A percentile compares a stretch with the other conserved stretches of the same genome.
These are phyloP conservation scores for Chimonanthus salicifolius DNA, from an alignment of 164 flowering plant genomes.

Conservation along the genomic window DNA sequence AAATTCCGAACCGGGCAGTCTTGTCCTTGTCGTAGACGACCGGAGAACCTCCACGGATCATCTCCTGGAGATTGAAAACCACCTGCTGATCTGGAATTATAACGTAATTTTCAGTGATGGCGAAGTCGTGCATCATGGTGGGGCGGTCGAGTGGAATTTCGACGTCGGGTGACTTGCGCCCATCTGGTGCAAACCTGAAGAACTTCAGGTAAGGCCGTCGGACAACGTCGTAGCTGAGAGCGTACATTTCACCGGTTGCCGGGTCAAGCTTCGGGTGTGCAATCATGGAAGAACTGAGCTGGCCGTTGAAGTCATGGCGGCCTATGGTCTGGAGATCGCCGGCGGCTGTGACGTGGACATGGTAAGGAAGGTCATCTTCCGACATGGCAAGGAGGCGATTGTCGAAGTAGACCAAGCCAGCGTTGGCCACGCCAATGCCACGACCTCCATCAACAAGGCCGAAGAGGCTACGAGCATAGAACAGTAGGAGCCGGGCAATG, in stretches of 20 bases:
- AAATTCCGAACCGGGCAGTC: slow-evolving; percentile 63
- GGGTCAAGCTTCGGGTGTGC: slow-evolving; percentile 98
- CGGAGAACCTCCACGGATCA: slow-evolving; percentile 82
- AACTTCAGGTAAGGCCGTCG: slow-evolving; percentile 77
- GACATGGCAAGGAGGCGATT: slow-evolving; percentile 79
- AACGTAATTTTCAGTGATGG: slow-evolving; percentile 71
- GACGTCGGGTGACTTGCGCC: slow-evolving; percentile 65
- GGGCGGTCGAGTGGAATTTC: slow-evolving; percentile 60
- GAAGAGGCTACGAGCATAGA: slow-evolving; percentile 55
- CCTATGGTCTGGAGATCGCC: slow-evolving; percentile 75
- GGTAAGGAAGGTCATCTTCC: slow-evolving; percentile 58
- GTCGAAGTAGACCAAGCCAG: slow-evolving; percentile 84
- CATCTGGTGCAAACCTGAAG: slow-evolving; percentile 56
- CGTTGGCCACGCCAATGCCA: slow-evolving; percentile 90
- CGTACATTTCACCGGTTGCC: slow-evolving; percentile 55
- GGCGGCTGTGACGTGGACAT: slow-evolving; percentile 42
- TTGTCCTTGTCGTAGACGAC: slow-evolving; percentile 71
- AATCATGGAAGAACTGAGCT: slow-evolving; percentile 68
- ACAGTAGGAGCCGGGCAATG: slow-evolving; percentile 64
- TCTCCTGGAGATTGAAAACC: slow-evolving; percentile 70
- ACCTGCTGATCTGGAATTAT: slow-evolving; percentile 88
- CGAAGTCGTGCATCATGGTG: slow-evolving; percentile 95
- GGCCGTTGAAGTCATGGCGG: slow-evolving; percentile 57
- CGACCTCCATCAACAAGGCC: slow-evolving; percentile 52
- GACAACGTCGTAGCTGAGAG: slow-evolving; percentile 77